A percentile compares a stretch with the other conserved stretches of the same genome.
Conservation (phyloP, 2,329 filamentous ascomycete species). For the Diaporthe batatas region DNA sequence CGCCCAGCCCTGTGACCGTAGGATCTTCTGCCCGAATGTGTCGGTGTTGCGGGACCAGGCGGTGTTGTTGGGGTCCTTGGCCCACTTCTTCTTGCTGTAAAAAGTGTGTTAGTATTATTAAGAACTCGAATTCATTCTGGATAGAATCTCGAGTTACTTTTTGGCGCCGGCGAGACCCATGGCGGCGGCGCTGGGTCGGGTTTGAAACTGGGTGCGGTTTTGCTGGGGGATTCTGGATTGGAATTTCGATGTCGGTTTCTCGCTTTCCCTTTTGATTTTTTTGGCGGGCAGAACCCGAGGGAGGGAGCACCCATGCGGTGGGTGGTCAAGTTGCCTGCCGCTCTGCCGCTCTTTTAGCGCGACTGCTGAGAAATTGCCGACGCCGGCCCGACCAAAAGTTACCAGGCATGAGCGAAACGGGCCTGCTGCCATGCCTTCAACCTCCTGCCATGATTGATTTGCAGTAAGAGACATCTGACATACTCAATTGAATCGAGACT, state of each 20-base stretch:
- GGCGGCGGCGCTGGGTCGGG: conserved; percentile 31
- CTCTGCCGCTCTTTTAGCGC: neutral
- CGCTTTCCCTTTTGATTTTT: conserved; percentile 35
- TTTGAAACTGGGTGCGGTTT: neutral
- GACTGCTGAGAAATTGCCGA: conserved; percentile 14
- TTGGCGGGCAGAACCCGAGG: conserved; percentile 38
- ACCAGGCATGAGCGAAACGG: neutral
- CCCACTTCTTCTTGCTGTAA: conserved; percentile 74
- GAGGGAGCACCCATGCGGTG: neutral
- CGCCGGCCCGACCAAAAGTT: conserved; percentile 31
- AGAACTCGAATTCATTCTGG: too few relatives aligned
- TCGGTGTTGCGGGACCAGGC: conserved; percentile 87
- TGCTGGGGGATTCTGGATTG: conserved; percentile 1
- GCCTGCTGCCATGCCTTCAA: neutral
- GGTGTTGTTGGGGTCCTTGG: conserved; percentile 94
- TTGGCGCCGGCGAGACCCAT: conserved; percentile 80
- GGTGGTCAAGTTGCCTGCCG: conserved; percentile 14
- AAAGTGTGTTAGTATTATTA: conserved; percentile 18
- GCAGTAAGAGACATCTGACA: too few relatives aligned
- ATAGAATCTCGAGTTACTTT: conserved; percentile 63
- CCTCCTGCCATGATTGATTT: neutral
- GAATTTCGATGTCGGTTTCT: conserved; percentile 9
- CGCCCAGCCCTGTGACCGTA: conserved; percentile 90
- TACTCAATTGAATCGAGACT: too few relatives aligned
- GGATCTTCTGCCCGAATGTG: conserved; percentile 90